Evolutionary conservation across 345 rosid genomes (phyloP).

Genomic region (Eucalyptus pauciflora): DNA sequence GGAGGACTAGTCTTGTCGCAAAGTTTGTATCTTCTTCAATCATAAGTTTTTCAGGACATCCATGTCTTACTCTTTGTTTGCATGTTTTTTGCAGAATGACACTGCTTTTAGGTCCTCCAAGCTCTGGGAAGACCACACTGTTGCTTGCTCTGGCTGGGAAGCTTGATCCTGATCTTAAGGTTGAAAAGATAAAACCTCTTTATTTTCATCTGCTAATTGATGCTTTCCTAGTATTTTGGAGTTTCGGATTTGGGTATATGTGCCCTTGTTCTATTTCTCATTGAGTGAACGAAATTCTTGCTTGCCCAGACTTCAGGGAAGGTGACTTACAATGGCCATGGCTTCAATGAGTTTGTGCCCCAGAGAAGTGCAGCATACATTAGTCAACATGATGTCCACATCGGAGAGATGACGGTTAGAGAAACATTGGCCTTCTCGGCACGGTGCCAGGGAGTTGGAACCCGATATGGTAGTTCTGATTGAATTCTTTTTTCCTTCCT

Average conservation of each 20-base stretch:
- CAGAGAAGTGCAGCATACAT: slow-evolving; percentile 62
- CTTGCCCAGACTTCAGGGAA: slow-evolving; percentile 12
- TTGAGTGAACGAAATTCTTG: background rate
- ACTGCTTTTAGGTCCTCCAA: slow-evolving; percentile 80
- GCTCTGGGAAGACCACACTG: slow-evolving; percentile 78
- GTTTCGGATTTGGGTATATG: background rate
- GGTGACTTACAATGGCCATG: slow-evolving; percentile 54
- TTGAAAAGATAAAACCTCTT: background rate
- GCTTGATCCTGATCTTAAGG: slow-evolving; percentile 54
- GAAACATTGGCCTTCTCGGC: slow-evolving; percentile 39
- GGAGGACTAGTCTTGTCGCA: background rate
- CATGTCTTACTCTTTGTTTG: background rate
- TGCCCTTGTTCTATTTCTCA: background rate
- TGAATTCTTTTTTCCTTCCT: background rate
- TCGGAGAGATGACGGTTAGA: slow-evolving; percentile 55
- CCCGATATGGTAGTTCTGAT: background rate
- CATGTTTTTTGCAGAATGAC: slow-evolving; percentile 35
- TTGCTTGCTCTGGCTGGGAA: slow-evolving; percentile 71
- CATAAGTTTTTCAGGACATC: background rate
- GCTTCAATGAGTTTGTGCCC: slow-evolving; percentile 42
- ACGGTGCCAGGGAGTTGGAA: background rate
- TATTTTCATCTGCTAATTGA: background rate
- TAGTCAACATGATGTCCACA: slow-evolving; percentile 57
- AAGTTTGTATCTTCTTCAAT: background rate
- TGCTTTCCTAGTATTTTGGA: background rate